Evolutionary conservation across 495 filamentous ascomycete genomes (phyloP).

Genomic region (Penicillium malachiteum): DNA sequence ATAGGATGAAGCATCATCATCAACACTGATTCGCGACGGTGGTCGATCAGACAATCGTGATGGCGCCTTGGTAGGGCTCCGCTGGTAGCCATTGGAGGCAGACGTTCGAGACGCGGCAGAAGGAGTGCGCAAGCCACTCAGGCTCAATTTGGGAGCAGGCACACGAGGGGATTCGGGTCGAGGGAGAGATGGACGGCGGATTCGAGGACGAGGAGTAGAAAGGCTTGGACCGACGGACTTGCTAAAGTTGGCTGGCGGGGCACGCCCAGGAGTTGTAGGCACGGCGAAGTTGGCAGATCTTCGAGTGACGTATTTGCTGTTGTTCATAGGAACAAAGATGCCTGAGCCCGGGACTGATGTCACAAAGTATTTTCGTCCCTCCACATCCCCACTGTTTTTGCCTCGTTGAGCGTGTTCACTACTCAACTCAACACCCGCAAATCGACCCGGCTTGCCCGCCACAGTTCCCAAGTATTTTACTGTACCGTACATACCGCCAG

Average conservation of each 20-base stretch:
- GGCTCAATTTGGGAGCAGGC: conserved; percentile 51
- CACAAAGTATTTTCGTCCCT: conserved; percentile 79
- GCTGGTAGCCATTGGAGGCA: conserved; percentile 32
- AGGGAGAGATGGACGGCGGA: conserved; percentile 67
- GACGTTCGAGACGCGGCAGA: conserved; percentile 32
- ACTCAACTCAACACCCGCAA: conserved; percentile 92
- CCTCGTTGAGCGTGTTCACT: conserved; percentile 76
- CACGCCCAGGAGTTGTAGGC: conserved; percentile 64
- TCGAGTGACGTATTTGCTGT: conserved; percentile 69
- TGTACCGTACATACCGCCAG: conserved; percentile 88
- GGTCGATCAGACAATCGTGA: conserved; percentile 45
- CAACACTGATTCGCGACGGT: conserved; percentile 42
- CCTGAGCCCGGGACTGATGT: conserved; percentile 77
- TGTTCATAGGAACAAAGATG: conserved; percentile 91
- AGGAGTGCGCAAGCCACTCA: conserved; percentile 53
- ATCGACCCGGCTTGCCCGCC: conserved; percentile 83
- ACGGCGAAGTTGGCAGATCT: conserved; percentile 57
- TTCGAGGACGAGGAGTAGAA: conserved; percentile 64
- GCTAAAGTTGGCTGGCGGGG: conserved; percentile 61
- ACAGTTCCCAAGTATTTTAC: conserved; percentile 88
- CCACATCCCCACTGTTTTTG: conserved; percentile 96
- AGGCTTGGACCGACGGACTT: conserved; percentile 81
- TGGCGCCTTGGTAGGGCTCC: conserved; percentile 44
- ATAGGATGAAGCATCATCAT: conserved; percentile 36
- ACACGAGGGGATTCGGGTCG: conserved; percentile 79